phyloP scores from a whole-genome alignment of 176 grass and related monocot species.

The Paspalum vaginatum region DNA sequence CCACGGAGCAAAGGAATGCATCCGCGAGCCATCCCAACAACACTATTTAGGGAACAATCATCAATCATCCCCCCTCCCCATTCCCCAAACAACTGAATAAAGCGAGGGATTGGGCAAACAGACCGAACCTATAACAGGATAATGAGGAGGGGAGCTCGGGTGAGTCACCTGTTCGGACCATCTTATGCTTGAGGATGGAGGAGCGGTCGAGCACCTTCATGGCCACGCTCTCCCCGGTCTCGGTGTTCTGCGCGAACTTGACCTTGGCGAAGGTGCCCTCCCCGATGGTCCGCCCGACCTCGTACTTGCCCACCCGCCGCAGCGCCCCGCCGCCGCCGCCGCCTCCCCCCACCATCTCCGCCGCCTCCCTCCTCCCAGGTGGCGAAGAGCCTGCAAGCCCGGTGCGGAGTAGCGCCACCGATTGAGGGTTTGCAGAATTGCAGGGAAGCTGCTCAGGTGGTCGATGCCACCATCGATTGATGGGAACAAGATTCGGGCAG shows the following conservation, averaged over 20 bases:
- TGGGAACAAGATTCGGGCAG: background rate
- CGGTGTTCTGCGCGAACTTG: slow-evolving; percentile 99
- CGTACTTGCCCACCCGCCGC: slow-evolving; percentile 93
- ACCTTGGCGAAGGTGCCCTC: slow-evolving; percentile 98
- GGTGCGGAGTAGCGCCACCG: background rate
- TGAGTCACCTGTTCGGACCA: slow-evolving; percentile 88
- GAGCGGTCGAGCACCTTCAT: slow-evolving; percentile 99
- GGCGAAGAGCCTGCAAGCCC: background rate
- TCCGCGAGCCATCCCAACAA: background rate
- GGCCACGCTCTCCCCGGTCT: slow-evolving; percentile 97
- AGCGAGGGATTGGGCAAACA: background rate
- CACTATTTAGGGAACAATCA: background rate
- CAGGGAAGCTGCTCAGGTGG: slow-evolving; percentile 9
- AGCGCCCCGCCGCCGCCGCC: slow-evolving; percentile 39
- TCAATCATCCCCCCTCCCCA: background rate
- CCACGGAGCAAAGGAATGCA: slow-evolving; percentile 3
- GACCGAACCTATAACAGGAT: background rate
- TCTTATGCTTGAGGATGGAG: slow-evolving; percentile 97
- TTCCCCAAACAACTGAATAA: background rate
- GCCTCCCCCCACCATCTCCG: background rate
- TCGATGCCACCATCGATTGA: slow-evolving; percentile 9
- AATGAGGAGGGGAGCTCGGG: background rate
- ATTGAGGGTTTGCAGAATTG: too few species aligned
- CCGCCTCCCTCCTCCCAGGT: background rate
- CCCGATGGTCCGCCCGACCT: slow-evolving; percentile 97